Base-by-base conservation (phyloP, 768 basidiomycete species). In the Trametopsis cervina region DNA sequence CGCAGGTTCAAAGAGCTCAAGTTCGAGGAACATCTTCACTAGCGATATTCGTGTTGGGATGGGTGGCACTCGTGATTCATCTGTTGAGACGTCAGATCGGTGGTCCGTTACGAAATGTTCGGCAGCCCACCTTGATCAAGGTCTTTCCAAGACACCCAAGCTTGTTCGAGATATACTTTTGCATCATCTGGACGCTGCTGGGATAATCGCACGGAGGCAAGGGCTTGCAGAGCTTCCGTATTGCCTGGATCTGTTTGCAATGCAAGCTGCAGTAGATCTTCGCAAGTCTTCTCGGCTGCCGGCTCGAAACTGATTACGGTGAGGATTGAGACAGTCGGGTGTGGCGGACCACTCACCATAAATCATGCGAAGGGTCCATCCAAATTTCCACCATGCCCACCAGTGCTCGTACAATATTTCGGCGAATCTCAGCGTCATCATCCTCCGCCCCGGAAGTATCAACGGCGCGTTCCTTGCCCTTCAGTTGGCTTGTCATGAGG, bases 321-420 rank as follows among this genome's bases (percentile, higher is more conserved):
- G n/a, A 42, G 25, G 21, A 10, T 42, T 41, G 2, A 20, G 21
- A 24, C 41, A 18, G 39, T 7, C 39, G 13, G 21, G n/a, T 41
- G 23, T 26, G 4, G 12, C 12, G 10, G 6, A 33, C 22, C 25
- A 61, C 80, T 43, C 57, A 85, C 92, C 92, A 94, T 42, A 95
- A 71, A 72, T 94, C 90, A 55, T 85, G 83, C 1, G 76, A 75
- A 24, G 86, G 86, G 58, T 93, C 88, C 91, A 96, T 95, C 92
- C 92, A 96, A 13, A 94, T 87, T 62, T 95, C 93, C 21, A 94
- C 85, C 76, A 93, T 92, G 6, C 85, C 86, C 24, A 92, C 75
- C 18, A 93, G 74, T 6, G 89, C 89, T 35, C 85, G 74, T 10
- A 92, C 82, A 47, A 85, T 81, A 59, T 80, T 88, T 25, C 65